Evolutionary conservation across 139 green algal genomes (phyloP).

Genomic region (Coelastrella sp.): DNA sequence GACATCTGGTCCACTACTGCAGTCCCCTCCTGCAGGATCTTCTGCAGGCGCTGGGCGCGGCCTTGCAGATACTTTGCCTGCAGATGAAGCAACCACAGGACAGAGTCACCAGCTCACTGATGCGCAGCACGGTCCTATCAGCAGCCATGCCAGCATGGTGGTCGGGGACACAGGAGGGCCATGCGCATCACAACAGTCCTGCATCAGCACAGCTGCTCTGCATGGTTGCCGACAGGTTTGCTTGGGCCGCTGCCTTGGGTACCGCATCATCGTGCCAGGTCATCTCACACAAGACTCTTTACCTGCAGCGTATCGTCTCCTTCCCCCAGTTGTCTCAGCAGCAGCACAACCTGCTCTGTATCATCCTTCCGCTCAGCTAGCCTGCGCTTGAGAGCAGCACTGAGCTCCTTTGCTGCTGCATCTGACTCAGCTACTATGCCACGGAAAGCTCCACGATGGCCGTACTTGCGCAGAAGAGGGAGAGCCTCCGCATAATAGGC

Average conservation of each 20-base stretch:
- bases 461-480: constrained; percentile 84
- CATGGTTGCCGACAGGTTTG: no score
- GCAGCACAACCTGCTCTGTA: constrained; percentile 79
- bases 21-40: constrained; percentile 65
- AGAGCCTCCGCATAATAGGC: constrained; percentile 80
- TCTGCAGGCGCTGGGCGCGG: constrained; percentile 70
- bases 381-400: constrained; percentile 63
- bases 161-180: no score
- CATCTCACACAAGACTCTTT: not conserved
- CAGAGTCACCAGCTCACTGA: not conserved
- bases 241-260: no score
- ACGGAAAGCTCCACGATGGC: constrained; percentile 76
- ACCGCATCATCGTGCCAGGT: no score
- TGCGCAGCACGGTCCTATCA: no score
- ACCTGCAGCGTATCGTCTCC: constrained; percentile 84
- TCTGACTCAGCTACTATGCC: constrained; percentile 68
- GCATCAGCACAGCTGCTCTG: no score
- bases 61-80: constrained; percentile 82
- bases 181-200: no score
- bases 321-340: constrained; percentile 86
- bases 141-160: no score
- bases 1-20: constrained; percentile 67
- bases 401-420: constrained; percentile 66
- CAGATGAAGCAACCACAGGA: not conserved
- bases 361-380: constrained; percentile 77